Base-by-base conservation (phyloP, 345 rosid species). In the Bruguiera gymnorhiza region DNA sequence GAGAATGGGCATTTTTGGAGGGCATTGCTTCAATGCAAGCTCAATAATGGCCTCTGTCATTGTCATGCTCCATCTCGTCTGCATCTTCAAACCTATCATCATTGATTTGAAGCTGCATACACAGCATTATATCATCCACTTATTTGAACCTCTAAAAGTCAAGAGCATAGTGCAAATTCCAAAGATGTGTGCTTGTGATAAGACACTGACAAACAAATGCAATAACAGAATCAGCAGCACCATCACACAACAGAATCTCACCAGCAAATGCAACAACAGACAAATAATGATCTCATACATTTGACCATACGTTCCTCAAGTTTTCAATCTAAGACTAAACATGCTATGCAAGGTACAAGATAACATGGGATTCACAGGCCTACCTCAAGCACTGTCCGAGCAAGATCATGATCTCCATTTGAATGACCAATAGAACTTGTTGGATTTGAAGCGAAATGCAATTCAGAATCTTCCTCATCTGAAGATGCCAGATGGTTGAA, bases 71-170 rank as follows among this genome's bases (percentile, higher is more conserved):
- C 91, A 79, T 87, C 86, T 90, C 99, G 59, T 95, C 99, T 0
- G 97, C 97, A 77, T 95, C 99, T 43, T 90, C 96, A 76, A 92
- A 95, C 70, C 99, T 89, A 56, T 83, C 82, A 69, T 95, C 98
- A 63, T 87, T 78, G 65, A 92, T 96, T 60, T 84, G 88, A 65
- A 92, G 98, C 98, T 95, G 88, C 82, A 76, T 19, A 21, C 26
- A 46, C 29, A 72, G 18, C 34, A 18, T n/a, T 32, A 56, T 13
- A 32, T 36, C 48, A 67, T 21, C 50, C 50, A 57, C 21, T 56
- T 18, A 48, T 3, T 46, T 50, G 16, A 10, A 31, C 31, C 8
- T 46, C 23, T 27, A 39, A 43, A 5, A 56, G 15, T 29, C 43
- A 16, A 31, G 6, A 31, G n/a, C 21, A 61, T 61, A 8, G 5